phyloP scores from a whole-genome alignment of 176 grass and related monocot species.

The Saccharum officinarum region DNA sequence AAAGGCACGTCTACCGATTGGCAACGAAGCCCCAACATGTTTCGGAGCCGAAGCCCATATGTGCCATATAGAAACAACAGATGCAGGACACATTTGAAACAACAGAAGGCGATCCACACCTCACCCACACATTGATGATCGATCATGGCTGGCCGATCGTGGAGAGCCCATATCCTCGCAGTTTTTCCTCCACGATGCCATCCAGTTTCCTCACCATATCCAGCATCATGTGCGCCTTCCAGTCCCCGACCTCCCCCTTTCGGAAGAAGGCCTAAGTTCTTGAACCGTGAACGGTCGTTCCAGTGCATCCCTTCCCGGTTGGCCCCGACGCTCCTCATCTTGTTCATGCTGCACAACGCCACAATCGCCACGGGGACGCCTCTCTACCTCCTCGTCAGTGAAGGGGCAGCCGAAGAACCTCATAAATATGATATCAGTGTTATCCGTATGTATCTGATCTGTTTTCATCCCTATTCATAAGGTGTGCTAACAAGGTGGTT shows the following conservation, averaged over 20 bases:
- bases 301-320: slow-evolving; percentile 36
- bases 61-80: background rate
- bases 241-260: slow-evolving; percentile 52
- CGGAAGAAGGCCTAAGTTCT: slow-evolving; percentile 50
- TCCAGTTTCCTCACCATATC: slow-evolving; percentile 49
- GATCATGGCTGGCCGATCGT: background rate
- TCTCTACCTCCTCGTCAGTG: slow-evolving; percentile 25
- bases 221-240: slow-evolving; percentile 37
- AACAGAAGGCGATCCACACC: background rate
- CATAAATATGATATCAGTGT: too few relatives aligned
- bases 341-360: slow-evolving; percentile 28
- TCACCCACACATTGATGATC: background rate
- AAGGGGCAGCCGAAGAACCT: slow-evolving; percentile 48
- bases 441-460: too few relatives aligned
- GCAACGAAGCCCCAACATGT: too few relatives aligned
- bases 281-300: background rate
- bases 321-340: slow-evolving; percentile 25
- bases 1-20: too few relatives aligned
- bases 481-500: too few relatives aligned
- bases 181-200: slow-evolving; percentile 36
- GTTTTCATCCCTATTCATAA: too few relatives aligned
- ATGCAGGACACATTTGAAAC: background rate
- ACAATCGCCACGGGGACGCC: slow-evolving; percentile 23
- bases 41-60: background rate
- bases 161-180: slow-evolving; percentile 34